Conservation (phyloP, 2,329 filamentous ascomycete species). For the Paecilomyces dactylethromorphus region DNA sequence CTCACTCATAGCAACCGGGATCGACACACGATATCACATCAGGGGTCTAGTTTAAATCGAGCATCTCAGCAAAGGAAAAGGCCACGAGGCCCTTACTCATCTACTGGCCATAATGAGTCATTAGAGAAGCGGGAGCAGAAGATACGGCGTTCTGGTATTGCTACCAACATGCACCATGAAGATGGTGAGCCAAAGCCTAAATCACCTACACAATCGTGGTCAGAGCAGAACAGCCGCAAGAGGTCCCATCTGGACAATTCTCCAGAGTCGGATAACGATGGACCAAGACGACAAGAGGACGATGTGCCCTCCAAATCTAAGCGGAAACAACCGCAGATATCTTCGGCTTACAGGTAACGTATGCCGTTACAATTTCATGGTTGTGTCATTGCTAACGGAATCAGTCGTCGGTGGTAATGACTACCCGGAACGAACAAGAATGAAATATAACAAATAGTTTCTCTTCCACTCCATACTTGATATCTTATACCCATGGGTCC, state of each 20-base stretch:
- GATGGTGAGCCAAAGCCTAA: neutral
- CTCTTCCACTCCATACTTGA: constrained; percentile 4
- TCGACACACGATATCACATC: neutral
- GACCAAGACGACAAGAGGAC: constrained; percentile 23
- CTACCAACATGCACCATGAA: neutral
- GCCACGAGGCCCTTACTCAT: neutral
- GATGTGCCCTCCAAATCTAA: constrained; percentile 25
- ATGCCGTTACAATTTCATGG: neutral
- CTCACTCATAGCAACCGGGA: neutral
- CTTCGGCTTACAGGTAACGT: constrained; percentile 32
- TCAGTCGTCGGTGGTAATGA: constrained; percentile 34
- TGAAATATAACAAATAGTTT: neutral
- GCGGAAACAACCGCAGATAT: constrained; percentile 32
- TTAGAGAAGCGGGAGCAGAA: neutral
- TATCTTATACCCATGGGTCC: constrained; percentile 12
- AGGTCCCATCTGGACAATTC: constrained; percentile 9
- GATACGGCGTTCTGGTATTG: neutral
- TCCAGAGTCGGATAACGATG: constrained; percentile 13
- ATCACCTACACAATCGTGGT: constrained; percentile 2
- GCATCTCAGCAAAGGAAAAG: neutral
- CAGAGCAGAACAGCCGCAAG: constrained; percentile 7
- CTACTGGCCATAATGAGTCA: neutral
- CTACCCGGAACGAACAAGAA: neutral
- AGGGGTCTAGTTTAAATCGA: neutral
- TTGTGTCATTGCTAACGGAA: constrained; percentile 9